Conservation (phyloP, 352 stramenopile species). For the Pythium chondricola region DNA sequence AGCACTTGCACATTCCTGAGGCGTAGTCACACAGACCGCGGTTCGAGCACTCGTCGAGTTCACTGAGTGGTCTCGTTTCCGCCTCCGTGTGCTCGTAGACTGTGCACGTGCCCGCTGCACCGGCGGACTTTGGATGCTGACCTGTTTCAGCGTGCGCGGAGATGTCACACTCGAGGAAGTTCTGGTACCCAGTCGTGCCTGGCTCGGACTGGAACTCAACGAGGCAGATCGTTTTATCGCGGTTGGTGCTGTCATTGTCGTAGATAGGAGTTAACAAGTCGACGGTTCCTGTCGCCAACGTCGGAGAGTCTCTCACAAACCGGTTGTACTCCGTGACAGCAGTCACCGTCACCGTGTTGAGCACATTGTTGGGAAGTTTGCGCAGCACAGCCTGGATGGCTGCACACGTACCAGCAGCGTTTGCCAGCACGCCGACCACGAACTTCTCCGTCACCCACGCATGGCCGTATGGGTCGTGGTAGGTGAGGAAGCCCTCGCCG, state of each 20-base stretch:
- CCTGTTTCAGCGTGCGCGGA: conserved; percentile 20
- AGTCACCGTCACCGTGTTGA: conserved; percentile 40
- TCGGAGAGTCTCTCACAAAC: conserved; percentile 20
- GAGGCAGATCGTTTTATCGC: conserved; percentile 30
- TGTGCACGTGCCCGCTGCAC: conserved; percentile 13
- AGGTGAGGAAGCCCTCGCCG: conserved; percentile 43
- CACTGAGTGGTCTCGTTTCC: conserved; percentile 23
- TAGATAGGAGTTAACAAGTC: no score
- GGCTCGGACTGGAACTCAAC: conserved; percentile 46
- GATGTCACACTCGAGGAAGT: conserved; percentile 46
- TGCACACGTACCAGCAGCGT: conserved; percentile 14
- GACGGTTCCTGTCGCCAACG: conserved; percentile 2
- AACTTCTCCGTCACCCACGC: conserved; percentile 47
- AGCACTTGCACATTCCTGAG: conserved; percentile 58
- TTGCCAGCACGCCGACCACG: conserved; percentile 6
- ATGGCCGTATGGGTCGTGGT: conserved; percentile 70
- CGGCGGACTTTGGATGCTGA: conserved; percentile 27
- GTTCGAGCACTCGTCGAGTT: conserved; percentile 52
- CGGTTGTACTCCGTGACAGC: conserved; percentile 1
- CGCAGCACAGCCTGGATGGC: conserved; percentile 35
- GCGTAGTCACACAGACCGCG: conserved; percentile 50
- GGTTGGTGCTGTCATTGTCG: no score
- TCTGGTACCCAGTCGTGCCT: conserved; percentile 49
- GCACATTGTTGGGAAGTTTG: conserved; percentile 56
- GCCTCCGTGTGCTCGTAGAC: conserved; percentile 24